Conservation (phyloP, 2,329 filamentous ascomycete genomes). For the Fusarium brevicatenulatum region DNA sequence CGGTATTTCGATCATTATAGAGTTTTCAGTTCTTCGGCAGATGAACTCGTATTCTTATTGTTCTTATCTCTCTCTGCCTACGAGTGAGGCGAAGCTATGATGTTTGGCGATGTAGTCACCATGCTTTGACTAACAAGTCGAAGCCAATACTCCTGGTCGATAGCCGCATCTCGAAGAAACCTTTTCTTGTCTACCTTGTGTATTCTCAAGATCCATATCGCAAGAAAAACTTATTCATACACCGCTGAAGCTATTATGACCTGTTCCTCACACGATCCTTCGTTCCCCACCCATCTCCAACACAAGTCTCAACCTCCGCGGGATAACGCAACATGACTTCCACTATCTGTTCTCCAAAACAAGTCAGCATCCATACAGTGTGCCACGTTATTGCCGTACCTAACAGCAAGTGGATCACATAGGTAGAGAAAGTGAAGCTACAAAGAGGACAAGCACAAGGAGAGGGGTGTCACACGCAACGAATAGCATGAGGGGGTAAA, state of each 20-base stretch:
- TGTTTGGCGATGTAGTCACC: background rate
- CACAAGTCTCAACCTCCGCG: background rate
- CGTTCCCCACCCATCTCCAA: constrained; percentile 21
- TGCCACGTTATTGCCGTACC: constrained; percentile 3
- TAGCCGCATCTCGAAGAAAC: background rate
- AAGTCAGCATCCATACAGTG: background rate
- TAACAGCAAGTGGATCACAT: constrained; percentile 9
- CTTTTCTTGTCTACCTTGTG: background rate
- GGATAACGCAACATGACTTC: background rate
- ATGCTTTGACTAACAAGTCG: background rate
- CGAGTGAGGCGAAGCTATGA: background rate
- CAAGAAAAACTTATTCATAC: background rate
- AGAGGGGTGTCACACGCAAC: constrained; percentile 25
- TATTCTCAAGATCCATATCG: background rate
- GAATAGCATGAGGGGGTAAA: constrained; percentile 38
- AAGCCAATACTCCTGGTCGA: background rate
- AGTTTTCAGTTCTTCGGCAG: background rate
- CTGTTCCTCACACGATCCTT: constrained; percentile 34
- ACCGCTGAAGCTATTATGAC: constrained; percentile 27
- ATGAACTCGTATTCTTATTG: background rate
- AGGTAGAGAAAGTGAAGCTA: background rate
- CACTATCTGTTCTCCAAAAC: background rate
- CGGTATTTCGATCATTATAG: background rate
- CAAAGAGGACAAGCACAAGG: background rate
- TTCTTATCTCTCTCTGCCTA: background rate